Evolutionary conservation across 140 eudicot species (phyloP).

Genomic region (Senecio squalidus): DNA sequence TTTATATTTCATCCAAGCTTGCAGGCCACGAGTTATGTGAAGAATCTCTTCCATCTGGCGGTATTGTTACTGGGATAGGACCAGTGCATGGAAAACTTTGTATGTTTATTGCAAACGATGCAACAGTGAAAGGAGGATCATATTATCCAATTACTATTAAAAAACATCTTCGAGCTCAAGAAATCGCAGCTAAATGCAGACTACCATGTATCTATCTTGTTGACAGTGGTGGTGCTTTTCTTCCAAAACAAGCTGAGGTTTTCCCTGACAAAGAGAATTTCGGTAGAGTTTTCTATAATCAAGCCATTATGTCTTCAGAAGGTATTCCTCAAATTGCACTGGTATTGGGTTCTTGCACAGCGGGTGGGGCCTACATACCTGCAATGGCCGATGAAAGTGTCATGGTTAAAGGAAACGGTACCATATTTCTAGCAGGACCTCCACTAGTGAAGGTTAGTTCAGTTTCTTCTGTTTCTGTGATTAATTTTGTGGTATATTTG

Average conservation of each 20-base stretch:
- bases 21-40: slow-evolving; percentile 91
- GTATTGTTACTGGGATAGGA: slow-evolving; percentile 88
- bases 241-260: slow-evolving; percentile 94
- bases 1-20: slow-evolving; percentile 44
- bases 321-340: slow-evolving; percentile 96
- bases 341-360: slow-evolving; percentile 96
- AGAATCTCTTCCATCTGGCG: slow-evolving; percentile 79
- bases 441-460: slow-evolving; percentile 93
- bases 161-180: slow-evolving; percentile 95
- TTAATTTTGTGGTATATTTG: neutral
- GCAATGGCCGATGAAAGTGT: slow-evolving; percentile 99
- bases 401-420: slow-evolving; percentile 99
- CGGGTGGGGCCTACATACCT: slow-evolving; percentile 99
- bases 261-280: slow-evolving; percentile 94
- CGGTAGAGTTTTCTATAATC: slow-evolving; percentile 90
- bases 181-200: slow-evolving; percentile 87
- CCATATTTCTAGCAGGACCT: slow-evolving; percentile 97
- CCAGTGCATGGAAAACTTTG: slow-evolving; percentile 89
- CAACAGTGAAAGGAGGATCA: slow-evolving; percentile 96
- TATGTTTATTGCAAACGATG: slow-evolving; percentile 94
- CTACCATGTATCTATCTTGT: slow-evolving; percentile 94
- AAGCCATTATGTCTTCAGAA: slow-evolving; percentile 89
- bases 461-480: neutral
- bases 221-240: slow-evolving; percentile 98
- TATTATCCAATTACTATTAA: slow-evolving; percentile 87